Evolutionary conservation across 148 eudicot genomes (phyloP).

Genomic region (Amaranthus cruentus): DNA sequence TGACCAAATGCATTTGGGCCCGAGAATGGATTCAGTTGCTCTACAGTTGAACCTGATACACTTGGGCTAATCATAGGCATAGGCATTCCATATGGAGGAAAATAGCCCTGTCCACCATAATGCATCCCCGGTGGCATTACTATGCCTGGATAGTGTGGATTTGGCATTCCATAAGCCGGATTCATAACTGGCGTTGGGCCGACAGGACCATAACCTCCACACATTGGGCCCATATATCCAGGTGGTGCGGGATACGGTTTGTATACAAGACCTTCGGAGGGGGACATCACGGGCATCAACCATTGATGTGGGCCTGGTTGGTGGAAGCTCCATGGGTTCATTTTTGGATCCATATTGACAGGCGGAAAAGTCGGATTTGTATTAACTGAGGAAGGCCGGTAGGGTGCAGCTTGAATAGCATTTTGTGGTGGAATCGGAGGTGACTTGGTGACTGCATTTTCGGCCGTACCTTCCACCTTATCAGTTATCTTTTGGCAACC

Average conservation of each 20-base stretch:
- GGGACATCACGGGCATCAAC: slow-evolving; percentile 88
- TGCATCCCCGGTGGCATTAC: slow-evolving; percentile 42
- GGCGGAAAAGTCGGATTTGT: slow-evolving; percentile 23
- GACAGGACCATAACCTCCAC: slow-evolving; percentile 42
- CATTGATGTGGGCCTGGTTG: slow-evolving; percentile 74
- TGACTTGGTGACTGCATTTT: slow-evolving; percentile 46
- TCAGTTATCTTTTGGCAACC: slow-evolving; percentile 36
- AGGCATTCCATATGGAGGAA: slow-evolving; percentile 66
- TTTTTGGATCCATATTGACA: slow-evolving; percentile 32
- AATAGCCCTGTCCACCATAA: slow-evolving; percentile 48
- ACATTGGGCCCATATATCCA: slow-evolving; percentile 39
- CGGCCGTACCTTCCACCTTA: slow-evolving; percentile 52
- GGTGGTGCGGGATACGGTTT: slow-evolving; percentile 78
- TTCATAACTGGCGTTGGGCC: slow-evolving; percentile 35
- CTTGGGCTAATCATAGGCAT: slow-evolving; percentile 44
- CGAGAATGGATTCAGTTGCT: slow-evolving; percentile 34
- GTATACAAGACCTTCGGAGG: slow-evolving; percentile 90
- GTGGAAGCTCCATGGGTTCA: slow-evolving; percentile 44
- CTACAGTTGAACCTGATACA: slow-evolving; percentile 43
- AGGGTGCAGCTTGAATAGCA: slow-evolving; percentile 29
- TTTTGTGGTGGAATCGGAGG: slow-evolving; percentile 41
- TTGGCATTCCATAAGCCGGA: slow-evolving; percentile 39
- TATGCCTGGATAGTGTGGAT: slow-evolving; percentile 39
- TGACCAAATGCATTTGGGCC: slow-evolving; percentile 29
- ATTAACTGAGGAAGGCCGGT: slow-evolving; percentile 30